Conservation (phyloP, 2,329 filamentous ascomycete species). For the Ophiostoma angusticollis region DNA sequence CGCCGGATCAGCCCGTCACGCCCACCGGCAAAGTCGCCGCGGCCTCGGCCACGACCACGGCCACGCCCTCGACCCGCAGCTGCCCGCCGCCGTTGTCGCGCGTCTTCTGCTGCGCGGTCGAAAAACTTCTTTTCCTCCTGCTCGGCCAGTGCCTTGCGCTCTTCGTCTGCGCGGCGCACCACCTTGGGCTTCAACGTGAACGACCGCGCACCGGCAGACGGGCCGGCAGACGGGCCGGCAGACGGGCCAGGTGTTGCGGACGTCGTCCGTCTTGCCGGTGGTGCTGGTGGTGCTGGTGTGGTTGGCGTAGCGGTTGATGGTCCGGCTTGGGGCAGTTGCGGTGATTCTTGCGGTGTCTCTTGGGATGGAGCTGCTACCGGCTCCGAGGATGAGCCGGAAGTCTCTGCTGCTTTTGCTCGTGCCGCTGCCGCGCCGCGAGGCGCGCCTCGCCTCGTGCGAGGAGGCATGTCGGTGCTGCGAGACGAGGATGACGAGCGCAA, state of each 20-base stretch:
- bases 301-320: neutral
- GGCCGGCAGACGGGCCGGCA: neutral
- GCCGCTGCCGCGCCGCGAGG: constrained; percentile 6
- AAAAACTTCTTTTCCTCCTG: constrained; percentile 21
- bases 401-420: constrained; percentile 5
- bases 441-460: constrained; percentile 10
- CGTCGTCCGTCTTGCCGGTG: neutral
- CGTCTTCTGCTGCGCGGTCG: constrained; percentile 21
- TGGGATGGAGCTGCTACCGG: neutral
- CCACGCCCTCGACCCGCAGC: constrained; percentile 19
- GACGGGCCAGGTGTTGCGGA: neutral
- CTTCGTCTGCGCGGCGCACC: constrained; percentile 22
- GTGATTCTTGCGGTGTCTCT: neutral
- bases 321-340: neutral
- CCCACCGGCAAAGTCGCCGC: constrained; percentile 15
- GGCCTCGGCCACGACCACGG: constrained; percentile 16
- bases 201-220: constrained; percentile 1
- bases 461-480: constrained; percentile 6
- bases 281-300: neutral
- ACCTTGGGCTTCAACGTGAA: constrained; percentile 23
- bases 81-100: constrained; percentile 16
- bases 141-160: constrained; percentile 24
- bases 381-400: neutral
- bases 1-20: constrained; percentile 19
- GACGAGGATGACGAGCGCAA: too few relatives aligned